Evolutionary conservation across 2,329 filamentous ascomycete genomes (phyloP).

Genomic region (Cladophialophora chaetospira): DNA sequence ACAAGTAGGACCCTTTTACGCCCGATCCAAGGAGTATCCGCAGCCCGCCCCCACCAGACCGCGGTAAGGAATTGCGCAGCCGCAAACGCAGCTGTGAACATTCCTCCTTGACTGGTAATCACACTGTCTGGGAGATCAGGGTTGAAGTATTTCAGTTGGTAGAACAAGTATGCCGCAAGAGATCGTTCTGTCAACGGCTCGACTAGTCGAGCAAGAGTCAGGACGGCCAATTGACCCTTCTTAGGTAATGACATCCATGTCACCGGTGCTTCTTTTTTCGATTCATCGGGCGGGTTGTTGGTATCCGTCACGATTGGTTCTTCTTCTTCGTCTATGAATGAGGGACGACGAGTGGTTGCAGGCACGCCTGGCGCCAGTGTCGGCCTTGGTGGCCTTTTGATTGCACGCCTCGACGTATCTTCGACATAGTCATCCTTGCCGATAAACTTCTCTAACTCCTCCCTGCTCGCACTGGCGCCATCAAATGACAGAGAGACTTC

Average conservation of each 20-base stretch:
- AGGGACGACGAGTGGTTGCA: constrained; percentile 26
- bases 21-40: constrained; percentile 65
- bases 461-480: not conserved
- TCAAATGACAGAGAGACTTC: constrained; percentile 6
- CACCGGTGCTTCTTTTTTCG: constrained; percentile 49
- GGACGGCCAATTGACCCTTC: constrained; percentile 74
- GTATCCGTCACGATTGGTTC: constrained; percentile 22
- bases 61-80: constrained; percentile 80
- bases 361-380: constrained; percentile 19
- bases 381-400: constrained; percentile 7
- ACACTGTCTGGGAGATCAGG: constrained; percentile 58
- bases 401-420: not conserved
- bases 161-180: constrained; percentile 79
- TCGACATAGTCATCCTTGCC: not conserved
- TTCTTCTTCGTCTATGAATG: constrained; percentile 34
- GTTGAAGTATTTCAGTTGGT: constrained; percentile 81
- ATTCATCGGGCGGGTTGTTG: not conserved
- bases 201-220: constrained; percentile 76
- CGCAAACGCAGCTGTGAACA: constrained; percentile 78
- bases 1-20: constrained; percentile 78
- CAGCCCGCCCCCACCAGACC: constrained; percentile 76
- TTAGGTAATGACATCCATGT: constrained; percentile 73
- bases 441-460: constrained; percentile 1
- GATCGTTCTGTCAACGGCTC: constrained; percentile 82
- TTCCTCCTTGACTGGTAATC: constrained; percentile 75